phyloP scores from a whole-genome alignment of 2,329 filamentous ascomycete species.

The Colletotrichum musicola region DNA sequence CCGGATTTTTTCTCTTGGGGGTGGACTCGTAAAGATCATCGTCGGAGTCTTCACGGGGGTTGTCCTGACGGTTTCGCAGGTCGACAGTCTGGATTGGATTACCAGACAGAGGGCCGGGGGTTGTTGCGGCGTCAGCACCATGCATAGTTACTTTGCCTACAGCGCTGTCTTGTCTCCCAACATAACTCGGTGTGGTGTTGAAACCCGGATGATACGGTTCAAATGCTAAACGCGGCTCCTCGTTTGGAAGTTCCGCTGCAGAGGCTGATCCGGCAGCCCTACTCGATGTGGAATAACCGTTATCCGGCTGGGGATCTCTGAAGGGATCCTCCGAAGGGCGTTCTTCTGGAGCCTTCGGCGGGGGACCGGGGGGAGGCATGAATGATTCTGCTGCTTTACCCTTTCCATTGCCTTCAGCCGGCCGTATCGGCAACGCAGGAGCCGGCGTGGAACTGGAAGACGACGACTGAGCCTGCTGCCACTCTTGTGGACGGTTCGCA shows the following conservation, averaged over 20 bases:
- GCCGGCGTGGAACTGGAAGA: slow-evolving; percentile 36
- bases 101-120: slow-evolving; percentile 30
- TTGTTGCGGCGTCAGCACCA: slow-evolving; percentile 46
- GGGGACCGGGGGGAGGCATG: slow-evolving; percentile 36
- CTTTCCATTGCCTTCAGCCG: slow-evolving; percentile 42
- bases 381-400: slow-evolving; percentile 44
- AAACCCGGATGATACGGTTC: slow-evolving; percentile 57
- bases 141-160: slow-evolving; percentile 57
- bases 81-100: slow-evolving; percentile 35
- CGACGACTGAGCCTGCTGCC: slow-evolving; percentile 42
- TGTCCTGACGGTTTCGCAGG: slow-evolving; percentile 37
- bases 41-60: slow-evolving; percentile 42
- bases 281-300: slow-evolving; percentile 22
- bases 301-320: slow-evolving; percentile 42
- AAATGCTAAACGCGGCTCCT: slow-evolving; percentile 50
- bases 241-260: slow-evolving; percentile 41
- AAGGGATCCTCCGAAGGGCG: slow-evolving; percentile 45
- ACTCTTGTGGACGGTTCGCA: slow-evolving; percentile 31
- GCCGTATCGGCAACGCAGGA: slow-evolving; percentile 23
- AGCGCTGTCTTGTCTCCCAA: slow-evolving; percentile 56
- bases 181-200: slow-evolving; percentile 49
- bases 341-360: slow-evolving; percentile 49
- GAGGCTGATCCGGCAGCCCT: slow-evolving; percentile 41
- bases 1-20: slow-evolving; percentile 52
- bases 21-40: slow-evolving; percentile 57